Conservation (phyloP, 192 early-diverging fungal genomes). For the Backusella circina region DNA sequence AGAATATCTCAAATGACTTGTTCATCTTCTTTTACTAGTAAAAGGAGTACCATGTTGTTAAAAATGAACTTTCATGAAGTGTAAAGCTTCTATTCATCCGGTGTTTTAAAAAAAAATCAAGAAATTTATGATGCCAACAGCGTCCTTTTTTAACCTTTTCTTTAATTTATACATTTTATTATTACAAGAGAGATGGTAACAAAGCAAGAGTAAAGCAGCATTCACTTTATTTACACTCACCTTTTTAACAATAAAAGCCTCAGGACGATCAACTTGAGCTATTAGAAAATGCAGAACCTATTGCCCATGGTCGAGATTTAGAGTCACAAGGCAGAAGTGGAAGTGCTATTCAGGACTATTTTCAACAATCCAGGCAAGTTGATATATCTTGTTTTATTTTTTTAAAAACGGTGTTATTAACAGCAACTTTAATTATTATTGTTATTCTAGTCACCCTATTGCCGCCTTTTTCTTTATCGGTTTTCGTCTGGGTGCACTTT, state of each 20-base stretch:
- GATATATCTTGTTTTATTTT: too few species aligned
- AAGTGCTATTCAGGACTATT: conserved; percentile 23
- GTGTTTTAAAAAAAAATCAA: background rate
- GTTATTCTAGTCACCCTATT: conserved; percentile 70
- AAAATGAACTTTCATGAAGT: too few species aligned
- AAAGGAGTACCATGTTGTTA: too few species aligned
- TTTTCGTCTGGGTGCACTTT: conserved; percentile 81
- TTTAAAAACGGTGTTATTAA: too few species aligned
- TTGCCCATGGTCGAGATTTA: background rate
- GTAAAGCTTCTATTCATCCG: background rate
- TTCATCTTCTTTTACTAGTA: too few species aligned
- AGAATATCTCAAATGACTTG: too few species aligned
- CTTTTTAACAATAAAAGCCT: background rate
- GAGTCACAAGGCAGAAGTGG: conserved; percentile 8
- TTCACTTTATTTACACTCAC: background rate
- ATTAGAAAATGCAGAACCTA: background rate
- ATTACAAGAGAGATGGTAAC: background rate
- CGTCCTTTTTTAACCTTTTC: background rate
- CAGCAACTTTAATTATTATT: too few species aligned
- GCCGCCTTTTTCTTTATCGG: conserved; percentile 88
- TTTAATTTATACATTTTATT: background rate
- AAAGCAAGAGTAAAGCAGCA: background rate
- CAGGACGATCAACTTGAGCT: background rate
- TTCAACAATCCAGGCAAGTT: conserved; percentile 34
- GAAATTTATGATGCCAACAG: background rate